Percentiles rank a stretch among this genome's conserved stretches.
Evolutionary conservation across 2,329 filamentous ascomycete species (phyloP).

Genomic region (Colletotrichum graminicola): DNA sequence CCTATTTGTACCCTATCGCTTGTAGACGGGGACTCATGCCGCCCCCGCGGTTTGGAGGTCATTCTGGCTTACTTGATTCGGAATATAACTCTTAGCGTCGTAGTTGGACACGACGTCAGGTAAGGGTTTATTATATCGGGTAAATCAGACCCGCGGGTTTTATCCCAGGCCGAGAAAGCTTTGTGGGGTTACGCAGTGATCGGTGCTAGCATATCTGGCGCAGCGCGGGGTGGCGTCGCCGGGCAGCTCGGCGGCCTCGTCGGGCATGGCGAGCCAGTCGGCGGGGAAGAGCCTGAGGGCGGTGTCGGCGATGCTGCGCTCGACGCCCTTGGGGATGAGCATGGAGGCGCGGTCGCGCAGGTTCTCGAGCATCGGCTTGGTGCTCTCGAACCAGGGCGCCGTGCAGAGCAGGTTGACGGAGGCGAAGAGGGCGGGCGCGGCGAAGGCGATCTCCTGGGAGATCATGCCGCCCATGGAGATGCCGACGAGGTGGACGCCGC

Average conservation of each 20-base stretch:
- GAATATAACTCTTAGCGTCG: too few relatives aligned
- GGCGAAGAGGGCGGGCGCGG: constrained; percentile 64
- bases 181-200: too few relatives aligned
- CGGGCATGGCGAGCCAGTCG: constrained; percentile 72
- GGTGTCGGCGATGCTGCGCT: constrained; percentile 73
- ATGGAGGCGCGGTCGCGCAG: constrained; percentile 67
- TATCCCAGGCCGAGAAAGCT: too few relatives aligned
- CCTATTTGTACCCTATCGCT: too few relatives aligned
- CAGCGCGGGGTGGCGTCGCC: constrained; percentile 56
- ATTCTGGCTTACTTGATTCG: too few relatives aligned
- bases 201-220: too few relatives aligned
- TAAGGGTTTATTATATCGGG: too few relatives aligned
- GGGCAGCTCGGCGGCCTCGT: constrained; percentile 66
- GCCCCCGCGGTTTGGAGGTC: too few relatives aligned
- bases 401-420: constrained; percentile 73
- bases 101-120: too few relatives aligned
- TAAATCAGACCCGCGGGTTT: too few relatives aligned
- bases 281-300: constrained; percentile 75
- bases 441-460: constrained; percentile 79
- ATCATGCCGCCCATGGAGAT: constrained; percentile 95
- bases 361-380: constrained; percentile 73
- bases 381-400: constrained; percentile 71
- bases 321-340: constrained; percentile 77
- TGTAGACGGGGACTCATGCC: too few relatives aligned
- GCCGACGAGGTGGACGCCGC: constrained; percentile 75